Evolutionary conservation across 768 basidiomycete species (phyloP), one percentile per base, ranked within the genome.

Genomic region (Roridomyces roridus): DNA sequence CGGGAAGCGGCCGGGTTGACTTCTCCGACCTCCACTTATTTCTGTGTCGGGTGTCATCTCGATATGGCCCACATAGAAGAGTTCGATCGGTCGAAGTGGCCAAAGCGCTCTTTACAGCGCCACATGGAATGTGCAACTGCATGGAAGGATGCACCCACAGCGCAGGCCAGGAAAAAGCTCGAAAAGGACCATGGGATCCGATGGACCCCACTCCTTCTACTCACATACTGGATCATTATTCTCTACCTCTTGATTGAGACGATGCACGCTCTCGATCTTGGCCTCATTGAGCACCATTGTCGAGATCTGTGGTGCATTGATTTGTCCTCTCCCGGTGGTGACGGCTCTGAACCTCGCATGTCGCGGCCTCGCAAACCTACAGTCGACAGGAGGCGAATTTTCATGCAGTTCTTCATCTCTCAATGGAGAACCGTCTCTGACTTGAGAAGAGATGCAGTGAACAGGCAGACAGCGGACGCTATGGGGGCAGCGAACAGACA

Each of bases 241-340:
- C 43, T 49, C 2, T 72, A 58, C 36, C 39, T 69, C 9, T 60
- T 75, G 1, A 60, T 80, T n/a, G 77, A 80, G 47, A 53, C 72
- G 2, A 79, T 79, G 77, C 79, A 81, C 54, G 69, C 67, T 21
- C 62, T 79, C 0, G 68, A 71, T 26, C 68, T 78, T 1, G 74
- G 77, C 9, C 47, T 69, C 1, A 54, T 76, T 3, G 62, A 68
- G 21, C 65, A 70, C 21, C 77, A 79, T 52, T 74, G 70, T 40
- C 64, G 67, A 9, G 41, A 60, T 5, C 24, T 72, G 3, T 67
- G 61, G 52, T 49, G 55, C 6, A 65, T 70, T 17, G 62, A 70
- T 44, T 36, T 63, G 25, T 56, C 35, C 4, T 37, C 21, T 14
- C 37, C 23, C 14, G 61, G 54, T 9, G 55, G 50, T 7, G 56